phyloP scores from a whole-genome alignment of 176 grass and related monocot species.

The Zoysia japonica region DNA sequence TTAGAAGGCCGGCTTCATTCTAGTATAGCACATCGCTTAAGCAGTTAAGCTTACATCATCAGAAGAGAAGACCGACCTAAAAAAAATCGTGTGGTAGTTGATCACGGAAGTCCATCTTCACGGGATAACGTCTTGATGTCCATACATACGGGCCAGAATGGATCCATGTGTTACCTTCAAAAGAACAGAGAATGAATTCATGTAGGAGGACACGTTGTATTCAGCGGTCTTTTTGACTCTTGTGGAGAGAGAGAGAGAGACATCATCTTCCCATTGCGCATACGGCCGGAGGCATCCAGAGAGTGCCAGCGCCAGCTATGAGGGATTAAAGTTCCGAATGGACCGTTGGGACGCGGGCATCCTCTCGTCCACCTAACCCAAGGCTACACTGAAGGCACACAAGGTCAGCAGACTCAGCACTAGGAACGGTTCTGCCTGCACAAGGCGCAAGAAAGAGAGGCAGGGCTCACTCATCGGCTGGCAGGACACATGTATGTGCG shows the following conservation, averaged over 20 bases:
- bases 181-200: background rate
- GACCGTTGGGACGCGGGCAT: slow-evolving; percentile 18
- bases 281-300: background rate
- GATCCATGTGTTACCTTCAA: too few species aligned
- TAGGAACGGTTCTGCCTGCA: slow-evolving; percentile 10
- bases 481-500: slow-evolving; percentile 1
- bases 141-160: slow-evolving; percentile 45
- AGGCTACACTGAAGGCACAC: background rate
- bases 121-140: slow-evolving; percentile 55
- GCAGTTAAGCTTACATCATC: background rate
- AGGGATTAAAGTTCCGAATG: slow-evolving; percentile 9
- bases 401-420: slow-evolving; percentile 2
- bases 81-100: slow-evolving; percentile 22
- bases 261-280: background rate
- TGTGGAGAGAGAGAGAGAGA: background rate
- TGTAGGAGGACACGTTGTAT: background rate
- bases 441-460: background rate
- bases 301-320: background rate
- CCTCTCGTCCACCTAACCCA: slow-evolving; percentile 8
- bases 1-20: too few species aligned
- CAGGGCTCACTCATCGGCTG: background rate
- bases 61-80: background rate
- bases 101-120: slow-evolving; percentile 37
- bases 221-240: too few species aligned
- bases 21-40: background rate